Evolutionary conservation across 352 stramenopile species (phyloP), one percentile per base, ranked within the genome.

Genomic region (Phytophthora syringae): DNA sequence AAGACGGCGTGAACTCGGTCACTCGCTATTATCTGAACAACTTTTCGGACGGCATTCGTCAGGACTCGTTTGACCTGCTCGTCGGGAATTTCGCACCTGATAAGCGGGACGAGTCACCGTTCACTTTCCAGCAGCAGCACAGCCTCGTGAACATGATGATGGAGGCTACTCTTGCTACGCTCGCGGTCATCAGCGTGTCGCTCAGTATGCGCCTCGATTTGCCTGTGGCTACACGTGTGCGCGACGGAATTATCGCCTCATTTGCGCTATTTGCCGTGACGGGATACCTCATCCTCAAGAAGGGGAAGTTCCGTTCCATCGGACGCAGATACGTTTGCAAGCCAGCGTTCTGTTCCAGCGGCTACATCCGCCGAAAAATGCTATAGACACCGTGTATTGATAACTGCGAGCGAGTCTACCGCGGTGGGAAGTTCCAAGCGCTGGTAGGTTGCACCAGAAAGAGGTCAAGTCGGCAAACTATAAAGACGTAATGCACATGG

Each of bases 11-110:
- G 44, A 98, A 98, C 72, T 98, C 93, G 18, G 76, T 97, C 42
- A 86, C 95, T 39, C 82, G 97, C 22, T 99, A 98, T 76, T 96
- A 98, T 69, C 76, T 98, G 4, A 99, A 98, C 77, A 99, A 99
- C 65, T 99, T 99, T 75, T 72, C 89, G 28, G 97, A 99, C 72
- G 93, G 90, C 4, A 79, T 95, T 74, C 89, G 85, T 50, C 95
- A 99, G 72, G 96, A 99, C 68, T 89, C 90, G 22, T 92, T 98
- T 48, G 93, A 99, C 58, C 67, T 99, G 30, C 64, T 98, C 25
- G 77, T 97, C 25, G 84, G 84, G 20, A 82, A 88, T 53, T 89
- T 86, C 49, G 90, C 74, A 42, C 80, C 86, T 2, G 86, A 95
- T 57, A 86, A 89, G 62, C 85, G 86, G 20, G 83, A 92, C 45